Conservation (phyloP, 306 rosid species). For the Calophaca sinica region DNA sequence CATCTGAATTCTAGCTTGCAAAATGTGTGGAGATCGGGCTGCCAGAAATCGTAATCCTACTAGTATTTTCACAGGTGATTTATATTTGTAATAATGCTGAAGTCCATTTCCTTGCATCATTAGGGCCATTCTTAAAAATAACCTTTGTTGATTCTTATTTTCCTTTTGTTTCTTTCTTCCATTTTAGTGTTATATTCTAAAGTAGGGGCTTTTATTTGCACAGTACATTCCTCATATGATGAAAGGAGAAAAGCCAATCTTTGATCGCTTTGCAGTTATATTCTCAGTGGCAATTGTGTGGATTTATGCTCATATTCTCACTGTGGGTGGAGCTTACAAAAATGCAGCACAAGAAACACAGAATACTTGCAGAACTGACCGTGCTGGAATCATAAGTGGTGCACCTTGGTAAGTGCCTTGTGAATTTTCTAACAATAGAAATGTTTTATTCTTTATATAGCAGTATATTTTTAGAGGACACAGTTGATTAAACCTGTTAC, state of each 20-base stretch:
- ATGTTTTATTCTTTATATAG: slow-evolving; percentile 8
- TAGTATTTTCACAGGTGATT: slow-evolving; percentile 85
- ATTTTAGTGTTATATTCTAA: slow-evolving; percentile 9
- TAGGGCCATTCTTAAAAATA: not conserved
- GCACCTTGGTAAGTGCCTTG: slow-evolving; percentile 78
- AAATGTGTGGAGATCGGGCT: slow-evolving; percentile 94
- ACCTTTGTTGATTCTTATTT: not conserved
- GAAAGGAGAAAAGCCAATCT: slow-evolving; percentile 59
- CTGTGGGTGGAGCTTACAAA: slow-evolving; percentile 92
- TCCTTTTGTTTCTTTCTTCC: slow-evolving; percentile 12
- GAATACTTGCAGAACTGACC: slow-evolving; percentile 88
- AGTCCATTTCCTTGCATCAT: slow-evolving; percentile 7
- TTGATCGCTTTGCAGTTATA: slow-evolving; percentile 84
- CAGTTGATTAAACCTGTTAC: slow-evolving; percentile 12
- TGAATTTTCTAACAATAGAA: slow-evolving; percentile 2
- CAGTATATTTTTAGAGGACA: not conserved
- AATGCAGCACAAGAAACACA: slow-evolving; percentile 62
- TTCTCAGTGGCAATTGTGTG: slow-evolving; percentile 85
- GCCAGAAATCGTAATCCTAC: slow-evolving; percentile 75
- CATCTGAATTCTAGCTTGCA: slow-evolving; percentile 68
- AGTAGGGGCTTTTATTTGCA: slow-evolving; percentile 42
- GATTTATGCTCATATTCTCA: slow-evolving; percentile 86
- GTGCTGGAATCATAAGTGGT: slow-evolving; percentile 83
- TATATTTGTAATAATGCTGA: slow-evolving; percentile 20
- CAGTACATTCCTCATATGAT: slow-evolving; percentile 90